Conservation (phyloP, 768 basidiomycete genomes). For the Termitomyces sp. region DNA sequence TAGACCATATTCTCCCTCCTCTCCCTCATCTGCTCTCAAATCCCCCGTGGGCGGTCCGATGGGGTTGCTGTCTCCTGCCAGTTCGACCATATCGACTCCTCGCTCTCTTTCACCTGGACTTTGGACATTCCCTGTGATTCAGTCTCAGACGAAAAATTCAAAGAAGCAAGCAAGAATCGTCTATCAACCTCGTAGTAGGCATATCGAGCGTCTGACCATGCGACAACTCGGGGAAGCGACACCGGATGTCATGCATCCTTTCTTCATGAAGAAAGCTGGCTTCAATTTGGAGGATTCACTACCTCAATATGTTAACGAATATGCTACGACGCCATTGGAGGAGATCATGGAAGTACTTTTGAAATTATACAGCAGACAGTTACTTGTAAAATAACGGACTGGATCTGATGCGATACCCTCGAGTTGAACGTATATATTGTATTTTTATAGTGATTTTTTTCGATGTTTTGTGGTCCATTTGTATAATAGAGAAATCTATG, state of each 20-base stretch:
- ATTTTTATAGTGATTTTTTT: background rate
- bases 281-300: constrained; percentile 80
- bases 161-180: constrained; percentile 27
- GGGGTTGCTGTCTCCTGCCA: constrained; percentile 14
- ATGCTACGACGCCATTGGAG: constrained; percentile 77
- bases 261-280: constrained; percentile 80
- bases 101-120: constrained; percentile 2
- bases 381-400: constrained; percentile 31
- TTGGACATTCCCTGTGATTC: constrained; percentile 11
- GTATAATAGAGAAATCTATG: constrained; percentile 1
- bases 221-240: constrained; percentile 86
- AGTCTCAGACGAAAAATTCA: constrained; percentile 3
- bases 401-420: background rate
- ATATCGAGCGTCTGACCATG: constrained; percentile 78
- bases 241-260: constrained; percentile 82
- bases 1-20: constrained; percentile 14
- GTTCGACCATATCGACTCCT: constrained; percentile 12
- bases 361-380: constrained; percentile 71
- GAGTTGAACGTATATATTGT: background rate
- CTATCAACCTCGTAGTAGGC: constrained; percentile 53
- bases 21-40: constrained; percentile 21
- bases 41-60: constrained; percentile 12
- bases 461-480: background rate
- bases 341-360: constrained; percentile 78
- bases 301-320: constrained; percentile 86